phyloP scores from a whole-genome alignment of 2,329 filamentous ascomycete species.

The Xylaria arbuscula region DNA sequence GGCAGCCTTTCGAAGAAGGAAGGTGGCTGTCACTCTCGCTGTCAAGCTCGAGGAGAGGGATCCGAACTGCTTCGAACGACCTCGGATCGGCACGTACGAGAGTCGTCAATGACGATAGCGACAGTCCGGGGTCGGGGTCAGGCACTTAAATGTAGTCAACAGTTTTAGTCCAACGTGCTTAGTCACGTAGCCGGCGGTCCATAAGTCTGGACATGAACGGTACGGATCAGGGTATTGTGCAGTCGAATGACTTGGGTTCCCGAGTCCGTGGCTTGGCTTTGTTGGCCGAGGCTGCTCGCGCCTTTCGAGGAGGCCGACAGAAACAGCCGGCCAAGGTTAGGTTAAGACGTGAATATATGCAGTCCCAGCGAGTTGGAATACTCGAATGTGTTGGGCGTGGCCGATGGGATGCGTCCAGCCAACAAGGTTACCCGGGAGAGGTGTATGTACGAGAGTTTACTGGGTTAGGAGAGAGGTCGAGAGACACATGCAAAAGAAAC shows the following conservation, averaged over 20 bases:
- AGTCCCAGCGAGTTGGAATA: constrained; percentile 27
- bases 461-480: not conserved
- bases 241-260: constrained; percentile 28
- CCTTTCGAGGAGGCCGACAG: constrained; percentile 12
- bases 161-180: constrained; percentile 10
- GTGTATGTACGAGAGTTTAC: not conserved
- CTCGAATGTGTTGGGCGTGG: constrained; percentile 25
- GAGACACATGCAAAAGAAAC: not conserved
- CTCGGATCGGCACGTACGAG: constrained; percentile 33
- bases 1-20: constrained; percentile 22
- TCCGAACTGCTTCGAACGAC: constrained; percentile 6
- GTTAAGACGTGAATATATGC: constrained; percentile 29
- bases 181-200: constrained; percentile 29
- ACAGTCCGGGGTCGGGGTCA: too few species aligned
- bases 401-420: constrained; percentile 29
- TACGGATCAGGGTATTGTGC: constrained; percentile 16
- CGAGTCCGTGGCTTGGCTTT: constrained; percentile 17
- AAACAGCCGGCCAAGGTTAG: constrained; percentile 13
- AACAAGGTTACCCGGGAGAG: constrained; percentile 20
- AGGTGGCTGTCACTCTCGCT: constrained; percentile 30
- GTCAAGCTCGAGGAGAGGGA: constrained; percentile 13
- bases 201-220: constrained; percentile 26
- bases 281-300: constrained; percentile 8
- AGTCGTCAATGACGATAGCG: constrained; percentile 29
- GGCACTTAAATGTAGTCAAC: constrained; percentile 22